phyloP scores from a whole-genome alignment of 164 flowering plant genomes.

The Brasenia schreberi region DNA sequence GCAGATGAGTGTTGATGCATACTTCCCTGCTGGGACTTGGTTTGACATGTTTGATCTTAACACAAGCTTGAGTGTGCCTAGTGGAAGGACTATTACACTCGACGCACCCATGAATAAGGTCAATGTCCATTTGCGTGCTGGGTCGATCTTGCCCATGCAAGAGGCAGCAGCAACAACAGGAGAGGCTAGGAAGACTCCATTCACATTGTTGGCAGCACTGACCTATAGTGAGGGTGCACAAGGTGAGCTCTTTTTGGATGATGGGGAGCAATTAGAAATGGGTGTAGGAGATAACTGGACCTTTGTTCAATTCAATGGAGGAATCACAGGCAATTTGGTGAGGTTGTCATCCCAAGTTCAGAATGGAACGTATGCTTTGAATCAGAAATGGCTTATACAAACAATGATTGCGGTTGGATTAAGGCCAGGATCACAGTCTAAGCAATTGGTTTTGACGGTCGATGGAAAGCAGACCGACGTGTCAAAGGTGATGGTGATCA shows the following conservation, averaged over 20 bases:
- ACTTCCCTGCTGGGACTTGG: constrained; percentile 79
- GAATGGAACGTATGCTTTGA: constrained; percentile 39
- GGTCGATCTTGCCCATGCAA: constrained; percentile 60
- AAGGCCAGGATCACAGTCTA: constrained; percentile 3
- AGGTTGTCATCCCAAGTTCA: constrained; percentile 31
- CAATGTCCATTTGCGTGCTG: constrained; percentile 61
- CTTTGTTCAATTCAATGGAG: constrained; percentile 27
- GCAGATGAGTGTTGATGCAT: constrained; percentile 40
- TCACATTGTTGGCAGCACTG: constrained; percentile 39
- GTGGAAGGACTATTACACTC: constrained; percentile 33
- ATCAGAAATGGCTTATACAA: constrained; percentile 32
- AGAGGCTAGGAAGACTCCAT: constrained; percentile 42
- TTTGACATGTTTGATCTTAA: constrained; percentile 47
- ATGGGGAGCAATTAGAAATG: constrained; percentile 55
- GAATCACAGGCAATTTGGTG: constrained; percentile 7
- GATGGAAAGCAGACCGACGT: not conserved
- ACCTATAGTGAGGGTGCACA: constrained; percentile 18
- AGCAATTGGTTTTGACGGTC: not conserved
- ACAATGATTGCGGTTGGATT: constrained; percentile 49
- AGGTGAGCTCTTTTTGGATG: constrained; percentile 67
- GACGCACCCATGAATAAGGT: constrained; percentile 45
- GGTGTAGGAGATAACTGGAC: constrained; percentile 41
- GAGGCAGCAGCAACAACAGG: constrained; percentile 52
- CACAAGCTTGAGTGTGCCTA: constrained; percentile 9
- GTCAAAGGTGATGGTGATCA: not conserved